phyloP scores from a whole-genome alignment of 148 eudicot genomes.

The Drosera capensis region DNA sequence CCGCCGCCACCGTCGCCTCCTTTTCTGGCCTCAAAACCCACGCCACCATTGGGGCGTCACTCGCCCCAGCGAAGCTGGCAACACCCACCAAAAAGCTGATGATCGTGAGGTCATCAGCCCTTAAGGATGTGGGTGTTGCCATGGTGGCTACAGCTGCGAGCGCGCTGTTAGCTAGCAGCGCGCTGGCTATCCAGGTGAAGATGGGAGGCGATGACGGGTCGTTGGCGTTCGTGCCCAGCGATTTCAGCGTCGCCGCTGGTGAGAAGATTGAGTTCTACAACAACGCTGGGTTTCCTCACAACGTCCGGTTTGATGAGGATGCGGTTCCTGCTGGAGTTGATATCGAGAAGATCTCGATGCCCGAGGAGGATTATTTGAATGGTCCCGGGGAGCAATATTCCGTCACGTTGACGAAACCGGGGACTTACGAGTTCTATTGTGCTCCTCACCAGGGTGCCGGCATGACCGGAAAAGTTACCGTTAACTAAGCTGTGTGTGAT shows the following conservation, averaged over 20 bases:
- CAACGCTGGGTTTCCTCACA: slow-evolving; percentile 96
- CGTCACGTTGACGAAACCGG: slow-evolving; percentile 72
- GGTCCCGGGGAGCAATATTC: slow-evolving; percentile 50
- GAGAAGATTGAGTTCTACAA: slow-evolving; percentile 76
- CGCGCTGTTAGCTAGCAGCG: slow-evolving; percentile 56
- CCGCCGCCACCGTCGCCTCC: slow-evolving; percentile 57
- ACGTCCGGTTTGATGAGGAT: slow-evolving; percentile 80
- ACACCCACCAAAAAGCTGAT: slow-evolving; percentile 13
- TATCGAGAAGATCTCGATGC: slow-evolving; percentile 54
- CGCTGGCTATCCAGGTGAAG: slow-evolving; percentile 52
- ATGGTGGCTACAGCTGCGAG: slow-evolving; percentile 54
- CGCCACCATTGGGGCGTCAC: slow-evolving; percentile 14
- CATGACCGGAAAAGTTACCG: slow-evolving; percentile 79
- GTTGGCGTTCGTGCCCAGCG: slow-evolving; percentile 43
- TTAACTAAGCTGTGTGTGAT: slow-evolving; percentile 20
- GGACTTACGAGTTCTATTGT: slow-evolving; percentile 73
- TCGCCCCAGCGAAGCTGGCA: slow-evolving; percentile 2
- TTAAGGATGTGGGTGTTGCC: slow-evolving; percentile 43
- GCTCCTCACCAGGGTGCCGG: slow-evolving; percentile 96
- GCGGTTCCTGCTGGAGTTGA: slow-evolving; percentile 72
- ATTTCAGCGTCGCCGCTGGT: slow-evolving; percentile 39
- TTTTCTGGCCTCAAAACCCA: slow-evolving; percentile 63
- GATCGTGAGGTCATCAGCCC: slow-evolving; percentile 44
- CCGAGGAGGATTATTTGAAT: slow-evolving; percentile 55
- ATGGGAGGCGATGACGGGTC: slow-evolving; percentile 54